These are phyloP conservation scores for Monilinia vaccinii-corymbosi DNA, from an alignment of 2,329 filamentous ascomycete species.

Conservation along the genomic window DNA sequence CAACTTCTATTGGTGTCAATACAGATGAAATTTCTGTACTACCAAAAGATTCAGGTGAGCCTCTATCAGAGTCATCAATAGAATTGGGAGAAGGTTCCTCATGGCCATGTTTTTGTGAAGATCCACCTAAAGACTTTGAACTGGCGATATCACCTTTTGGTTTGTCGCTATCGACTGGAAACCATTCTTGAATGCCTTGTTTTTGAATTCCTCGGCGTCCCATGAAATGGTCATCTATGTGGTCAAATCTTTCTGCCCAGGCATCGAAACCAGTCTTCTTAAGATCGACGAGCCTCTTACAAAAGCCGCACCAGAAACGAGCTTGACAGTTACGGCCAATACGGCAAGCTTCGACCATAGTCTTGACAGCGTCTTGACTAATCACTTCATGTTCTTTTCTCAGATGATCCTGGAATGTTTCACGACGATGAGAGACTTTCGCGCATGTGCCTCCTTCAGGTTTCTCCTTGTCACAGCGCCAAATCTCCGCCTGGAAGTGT, in stretches of 20 bases:
- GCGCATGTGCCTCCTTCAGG: constrained; percentile 38
- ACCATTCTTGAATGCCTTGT: constrained; percentile 48
- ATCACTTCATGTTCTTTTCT: constrained; percentile 29
- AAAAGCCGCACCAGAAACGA: constrained; percentile 87
- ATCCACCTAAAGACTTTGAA: not conserved
- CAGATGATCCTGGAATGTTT: constrained; percentile 56
- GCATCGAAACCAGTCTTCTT: constrained; percentile 41
- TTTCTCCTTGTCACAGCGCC: constrained; percentile 51
- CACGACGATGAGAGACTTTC: constrained; percentile 47
- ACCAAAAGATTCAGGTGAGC: constrained; percentile 6
- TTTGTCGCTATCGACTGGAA: constrained; percentile 22
- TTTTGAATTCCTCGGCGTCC: constrained; percentile 36
- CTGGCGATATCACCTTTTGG: constrained; percentile 14
- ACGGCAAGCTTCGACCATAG: constrained; percentile 43
- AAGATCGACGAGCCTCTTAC: constrained; percentile 43
- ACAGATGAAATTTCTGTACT: constrained; percentile 9
- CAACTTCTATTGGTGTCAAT: constrained; percentile 3
- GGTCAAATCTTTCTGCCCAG: constrained; percentile 55
- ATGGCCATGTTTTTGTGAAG: not conserved
- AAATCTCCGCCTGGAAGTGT: constrained; percentile 63
- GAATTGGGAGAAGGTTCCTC: constrained; percentile 1
- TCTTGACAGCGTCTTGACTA: constrained; percentile 26
- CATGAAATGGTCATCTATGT: constrained; percentile 67
- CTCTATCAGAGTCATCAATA: not conserved
- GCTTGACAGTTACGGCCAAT: constrained; percentile 56